These are phyloP conservation scores for Phaeosphaeria sp. DNA, from an alignment of 2,329 filamentous ascomycete species.

Conservation along the genomic window DNA sequence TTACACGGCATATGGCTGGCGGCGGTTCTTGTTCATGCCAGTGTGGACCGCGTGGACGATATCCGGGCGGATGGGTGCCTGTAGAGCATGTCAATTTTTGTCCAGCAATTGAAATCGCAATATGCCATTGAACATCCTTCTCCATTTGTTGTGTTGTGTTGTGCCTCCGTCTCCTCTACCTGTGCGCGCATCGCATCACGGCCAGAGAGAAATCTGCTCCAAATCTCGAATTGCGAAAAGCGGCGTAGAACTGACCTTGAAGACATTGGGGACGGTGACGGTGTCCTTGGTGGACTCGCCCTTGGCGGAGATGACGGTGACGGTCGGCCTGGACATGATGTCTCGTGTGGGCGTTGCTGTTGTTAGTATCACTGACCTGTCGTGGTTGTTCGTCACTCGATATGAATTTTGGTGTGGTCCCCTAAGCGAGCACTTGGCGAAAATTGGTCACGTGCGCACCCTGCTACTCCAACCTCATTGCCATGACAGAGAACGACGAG, in stretches of 20 bases:
- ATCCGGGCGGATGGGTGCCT: conserved; percentile 93
- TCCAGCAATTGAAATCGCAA: neutral
- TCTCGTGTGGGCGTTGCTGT: conserved; percentile 33
- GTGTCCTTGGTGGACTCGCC: conserved; percentile 89
- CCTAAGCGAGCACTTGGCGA: neutral
- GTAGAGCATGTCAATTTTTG: conserved; percentile 13
- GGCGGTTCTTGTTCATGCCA: conserved; percentile 99
- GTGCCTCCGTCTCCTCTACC: neutral
- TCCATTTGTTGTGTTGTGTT: neutral
- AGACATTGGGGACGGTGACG: conserved; percentile 93
- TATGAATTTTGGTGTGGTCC: neutral
- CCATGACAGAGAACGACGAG: no score
- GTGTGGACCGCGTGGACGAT: conserved; percentile 99
- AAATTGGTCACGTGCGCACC: no score
- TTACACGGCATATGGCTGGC: conserved; percentile 98
- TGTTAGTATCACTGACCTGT: conserved; percentile 34
- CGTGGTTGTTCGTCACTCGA: neutral
- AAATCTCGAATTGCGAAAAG: conserved; percentile 18
- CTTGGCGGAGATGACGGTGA: conserved; percentile 96
- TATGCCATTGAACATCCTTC: neutral
- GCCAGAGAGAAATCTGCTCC: neutral
- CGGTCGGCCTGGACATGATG: conserved; percentile 87
- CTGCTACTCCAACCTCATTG: no score
- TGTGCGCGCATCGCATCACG: conserved; percentile 6
- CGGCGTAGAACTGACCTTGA: conserved; percentile 62